phyloP scores from a whole-genome alignment of 176 grass and related monocot genomes.

The Elymus sibiricus region DNA sequence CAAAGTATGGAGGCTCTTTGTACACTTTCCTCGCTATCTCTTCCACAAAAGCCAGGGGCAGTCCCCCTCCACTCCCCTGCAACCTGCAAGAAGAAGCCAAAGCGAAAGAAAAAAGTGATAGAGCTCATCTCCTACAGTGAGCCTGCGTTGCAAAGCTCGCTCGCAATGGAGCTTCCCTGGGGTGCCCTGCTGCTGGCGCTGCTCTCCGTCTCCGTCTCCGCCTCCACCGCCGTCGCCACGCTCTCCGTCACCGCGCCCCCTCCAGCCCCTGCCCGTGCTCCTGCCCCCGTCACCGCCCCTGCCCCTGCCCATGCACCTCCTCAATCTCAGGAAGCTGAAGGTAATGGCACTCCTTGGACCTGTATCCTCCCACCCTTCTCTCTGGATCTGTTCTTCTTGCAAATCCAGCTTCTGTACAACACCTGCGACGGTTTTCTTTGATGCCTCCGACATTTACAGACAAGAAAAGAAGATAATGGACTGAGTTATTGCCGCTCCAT shows the following conservation, averaged over 20 bases:
- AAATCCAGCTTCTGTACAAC: background rate
- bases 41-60: background rate
- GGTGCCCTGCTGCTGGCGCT: constrained; percentile 8
- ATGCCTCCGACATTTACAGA: background rate
- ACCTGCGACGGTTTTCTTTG: background rate
- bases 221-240: constrained; percentile 30
- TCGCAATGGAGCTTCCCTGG: constrained; percentile 41
- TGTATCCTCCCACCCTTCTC: background rate
- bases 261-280: background rate
- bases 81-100: background rate
- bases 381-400: background rate
- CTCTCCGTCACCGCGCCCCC: constrained; percentile 33
- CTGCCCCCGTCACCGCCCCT: background rate
- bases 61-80: no score
- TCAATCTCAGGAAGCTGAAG: constrained; percentile 26
- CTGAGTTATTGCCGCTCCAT: background rate
- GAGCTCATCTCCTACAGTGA: background rate
- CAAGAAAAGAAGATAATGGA: background rate
- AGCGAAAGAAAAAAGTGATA: background rate
- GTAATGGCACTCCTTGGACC: background rate
- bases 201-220: constrained; percentile 8
- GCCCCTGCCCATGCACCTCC: background rate
- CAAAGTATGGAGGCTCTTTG: fast-evolving
- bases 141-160: background rate
- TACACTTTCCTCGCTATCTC: background rate